Evolutionary conservation across 176 grass and related monocot genomes (phyloP).

Genomic region (Panicum miliaceum): DNA sequence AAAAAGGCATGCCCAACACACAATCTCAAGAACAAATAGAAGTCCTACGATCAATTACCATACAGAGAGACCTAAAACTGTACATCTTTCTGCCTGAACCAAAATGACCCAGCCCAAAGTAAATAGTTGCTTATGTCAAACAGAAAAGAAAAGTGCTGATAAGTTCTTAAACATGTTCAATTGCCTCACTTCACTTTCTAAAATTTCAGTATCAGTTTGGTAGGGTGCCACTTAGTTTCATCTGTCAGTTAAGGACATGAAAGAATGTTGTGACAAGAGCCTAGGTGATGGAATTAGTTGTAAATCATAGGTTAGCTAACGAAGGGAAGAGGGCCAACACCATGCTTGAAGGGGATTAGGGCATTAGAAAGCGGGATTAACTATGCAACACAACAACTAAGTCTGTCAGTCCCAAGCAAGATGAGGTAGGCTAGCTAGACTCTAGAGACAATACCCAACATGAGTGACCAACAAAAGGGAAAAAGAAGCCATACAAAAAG

Average conservation of each 20-base stretch:
- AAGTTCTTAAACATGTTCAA: neutral
- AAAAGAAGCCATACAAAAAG: no score
- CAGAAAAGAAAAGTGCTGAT: conserved; percentile 1
- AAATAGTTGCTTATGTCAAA: neutral
- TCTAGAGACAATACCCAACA: no score
- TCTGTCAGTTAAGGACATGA: neutral
- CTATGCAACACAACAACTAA: no score
- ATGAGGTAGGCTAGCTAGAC: no score
- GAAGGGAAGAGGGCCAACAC: neutral
- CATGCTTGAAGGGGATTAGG: neutral
- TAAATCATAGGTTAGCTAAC: neutral
- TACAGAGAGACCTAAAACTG: neutral
- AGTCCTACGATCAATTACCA: neutral
- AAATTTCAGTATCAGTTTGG: conserved; percentile 1
- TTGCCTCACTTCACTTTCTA: neutral
- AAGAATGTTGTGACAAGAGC: conserved; percentile 4
- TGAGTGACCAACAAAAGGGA: no score
- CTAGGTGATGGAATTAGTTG: neutral
- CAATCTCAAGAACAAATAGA: neutral
- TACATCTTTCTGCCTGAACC: neutral
- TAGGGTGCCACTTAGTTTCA: conserved; percentile 4
- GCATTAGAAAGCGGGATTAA: no score
- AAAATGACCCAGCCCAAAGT: neutral
- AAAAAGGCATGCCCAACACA: neutral
- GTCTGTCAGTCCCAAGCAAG: no score